phyloP scores from a whole-genome alignment of 2,329 filamentous ascomycete species.

The Ophiocordyceps sinensis region DNA sequence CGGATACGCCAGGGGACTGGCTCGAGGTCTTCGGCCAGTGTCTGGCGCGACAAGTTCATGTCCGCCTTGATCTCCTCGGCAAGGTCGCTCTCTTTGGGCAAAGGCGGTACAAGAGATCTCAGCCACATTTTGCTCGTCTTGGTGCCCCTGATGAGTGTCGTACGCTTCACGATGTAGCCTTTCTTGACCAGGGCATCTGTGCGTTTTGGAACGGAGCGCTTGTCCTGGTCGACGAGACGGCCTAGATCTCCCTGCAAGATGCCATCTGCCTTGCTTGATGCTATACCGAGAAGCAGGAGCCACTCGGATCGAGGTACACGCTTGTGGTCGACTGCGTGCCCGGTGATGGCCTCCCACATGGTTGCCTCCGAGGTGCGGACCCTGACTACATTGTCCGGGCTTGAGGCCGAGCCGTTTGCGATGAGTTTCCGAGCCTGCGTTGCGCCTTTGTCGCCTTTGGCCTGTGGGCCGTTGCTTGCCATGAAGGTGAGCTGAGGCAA shows the following conservation, averaged over 20 bases:
- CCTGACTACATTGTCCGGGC: constrained; percentile 3
- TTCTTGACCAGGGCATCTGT: constrained; percentile 45
- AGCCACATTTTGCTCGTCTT: constrained; percentile 52
- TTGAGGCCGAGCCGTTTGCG: neutral
- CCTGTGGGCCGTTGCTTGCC: neutral
- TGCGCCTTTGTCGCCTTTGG: neutral
- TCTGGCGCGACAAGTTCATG: constrained; percentile 23
- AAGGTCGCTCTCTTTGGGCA: constrained; percentile 19
- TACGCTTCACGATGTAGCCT: constrained; percentile 47
- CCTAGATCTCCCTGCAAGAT: constrained; percentile 48
- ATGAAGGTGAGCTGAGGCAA: constrained; percentile 4
- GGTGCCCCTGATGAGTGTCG: constrained; percentile 40
- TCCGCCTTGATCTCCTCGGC: constrained; percentile 13
- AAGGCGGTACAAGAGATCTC: constrained; percentile 34
- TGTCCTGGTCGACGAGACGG: constrained; percentile 44
- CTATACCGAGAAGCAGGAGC: constrained; percentile 43
- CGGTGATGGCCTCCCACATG: constrained; percentile 45
- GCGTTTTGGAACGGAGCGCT: constrained; percentile 46
- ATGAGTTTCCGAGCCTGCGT: neutral
- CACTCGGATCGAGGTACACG: constrained; percentile 44
- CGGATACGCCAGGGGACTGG: constrained; percentile 39
- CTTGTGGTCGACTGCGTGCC: constrained; percentile 44
- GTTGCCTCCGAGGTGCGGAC: constrained; percentile 39
- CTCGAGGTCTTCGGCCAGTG: constrained; percentile 29
- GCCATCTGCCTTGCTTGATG: constrained; percentile 35